Base-by-base conservation (phyloP, 164 flowering plant genomes). In the Protea cynaroides region DNA sequence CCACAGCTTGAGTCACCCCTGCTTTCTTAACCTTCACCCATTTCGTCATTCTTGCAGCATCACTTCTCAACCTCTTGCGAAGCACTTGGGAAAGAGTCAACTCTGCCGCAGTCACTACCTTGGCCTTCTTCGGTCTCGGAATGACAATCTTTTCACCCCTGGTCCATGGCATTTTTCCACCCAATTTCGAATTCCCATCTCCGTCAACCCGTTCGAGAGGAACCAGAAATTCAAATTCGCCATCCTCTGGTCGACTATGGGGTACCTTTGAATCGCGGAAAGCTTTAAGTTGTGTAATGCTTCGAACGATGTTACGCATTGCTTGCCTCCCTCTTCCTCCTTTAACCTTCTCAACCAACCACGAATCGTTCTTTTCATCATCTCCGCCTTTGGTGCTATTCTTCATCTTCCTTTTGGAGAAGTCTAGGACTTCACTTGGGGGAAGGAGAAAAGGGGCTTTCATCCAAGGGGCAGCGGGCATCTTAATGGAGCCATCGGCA, bases 401-500 rank as follows among this genome's bases (percentile, higher is more conserved):
- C 7, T 43, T 57, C 36, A 46, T 59, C 47, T 76, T 23, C 69
- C 34, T 65, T 55, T 70, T 78, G 6, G 82, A 74, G 37, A 74
- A 63, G 69, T 83, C 79, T 13, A 81, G 29, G 37, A 83, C 74
- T 60, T 84, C 78, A 65, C 78, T 74, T 24, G 85, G 77, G 56
- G 79, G 83, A 47, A 84, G 75, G 60, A 85, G 72, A 25, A 84
- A 78, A 24, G 89, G 90, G 50, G 73, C 73, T 34, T 62, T 80
- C 87, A 90, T 86, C 98, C 98, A 86, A 43, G 96, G 98, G 44
- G 98, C 78, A 9, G 93, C 83, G n/a, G 92, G 95, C 73, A 80
- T 70, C 72, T 82, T 87, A 36, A 80, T 44, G 34, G 60, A 21
- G n/a, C 58, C 53, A 62, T 71, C 17, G 18, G 67, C 43, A 7